These are phyloP conservation scores for Colletotrichum caudatum DNA, from an alignment of 2,329 filamentous ascomycete species.

Conservation along the genomic window DNA sequence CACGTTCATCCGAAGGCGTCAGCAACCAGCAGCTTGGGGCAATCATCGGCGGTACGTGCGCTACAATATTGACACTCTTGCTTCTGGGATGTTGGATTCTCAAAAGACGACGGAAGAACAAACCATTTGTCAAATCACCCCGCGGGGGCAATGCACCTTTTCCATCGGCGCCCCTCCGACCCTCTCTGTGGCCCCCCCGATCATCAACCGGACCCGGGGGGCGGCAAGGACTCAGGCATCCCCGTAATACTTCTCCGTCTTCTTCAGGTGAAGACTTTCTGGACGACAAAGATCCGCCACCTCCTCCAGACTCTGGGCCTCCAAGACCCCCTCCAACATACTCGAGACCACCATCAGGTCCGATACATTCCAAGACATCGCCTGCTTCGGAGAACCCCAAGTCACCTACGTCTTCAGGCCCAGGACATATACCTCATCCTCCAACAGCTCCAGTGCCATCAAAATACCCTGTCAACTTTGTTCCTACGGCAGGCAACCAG, in stretches of 20 bases:
- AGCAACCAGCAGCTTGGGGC: slow-evolving; percentile 4
- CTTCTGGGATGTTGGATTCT: slow-evolving; percentile 4
- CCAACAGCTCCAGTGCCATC: neutral
- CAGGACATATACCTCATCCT: neutral
- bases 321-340: slow-evolving; percentile 4
- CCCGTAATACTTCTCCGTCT: neutral
- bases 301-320: neutral
- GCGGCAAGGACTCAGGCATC: neutral
- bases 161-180: neutral
- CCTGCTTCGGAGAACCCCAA: neutral
- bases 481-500: neutral
- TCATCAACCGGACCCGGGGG: neutral
- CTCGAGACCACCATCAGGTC: neutral
- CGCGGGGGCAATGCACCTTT: neutral
- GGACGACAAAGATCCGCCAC: neutral
- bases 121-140: neutral
- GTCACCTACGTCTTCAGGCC: neutral
- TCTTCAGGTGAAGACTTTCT: neutral
- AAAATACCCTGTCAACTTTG: neutral
- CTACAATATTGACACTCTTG: neutral
- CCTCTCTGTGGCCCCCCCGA: slow-evolving; percentile 6
- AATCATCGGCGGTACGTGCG: slow-evolving; percentile 5
- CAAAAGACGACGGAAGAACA: slow-evolving; percentile 9
- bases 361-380: neutral
- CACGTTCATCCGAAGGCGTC: slow-evolving; percentile 3